Evolutionary conservation across 108 stramenopile species (phyloP), one percentile per base, ranked within the genome.

Genomic region (Fragilaria crotonensis): DNA sequence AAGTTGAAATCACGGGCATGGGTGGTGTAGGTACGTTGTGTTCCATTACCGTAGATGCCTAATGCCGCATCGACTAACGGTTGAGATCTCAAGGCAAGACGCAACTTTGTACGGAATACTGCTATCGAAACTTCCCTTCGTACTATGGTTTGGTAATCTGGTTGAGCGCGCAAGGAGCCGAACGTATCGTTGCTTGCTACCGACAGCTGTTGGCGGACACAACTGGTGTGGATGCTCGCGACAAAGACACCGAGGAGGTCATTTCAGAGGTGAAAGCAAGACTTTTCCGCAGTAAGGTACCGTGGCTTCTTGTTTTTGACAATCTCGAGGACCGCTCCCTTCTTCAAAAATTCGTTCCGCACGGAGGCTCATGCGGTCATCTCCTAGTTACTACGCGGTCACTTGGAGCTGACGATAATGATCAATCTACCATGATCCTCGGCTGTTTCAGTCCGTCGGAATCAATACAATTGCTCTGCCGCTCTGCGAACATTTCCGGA

Each of bases 221-320:
- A 49, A 60, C 78, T 3, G 68, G 59, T n/a, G 64, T 64, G 9
- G 66, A 75, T 25, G 41, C 41, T 26, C 57, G 55, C 9, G 56
- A 75, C 32, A 73, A 79, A 30, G 64, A 66, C 45, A 64, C 79
- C 7, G 77, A 80, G 25, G 83, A 84, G 48, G 58, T 84, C 5
- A 53, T 81, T 4, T 47, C 55, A 28, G 79, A 81, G 46, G 83
- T 84, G 28, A 72, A 78, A 33, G 60, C 83, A 3, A 54, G 79
- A n/a, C 55, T 84, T 5, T 84, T 80, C 63, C 68, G 78, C 18
- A 68, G 60, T 1, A 50, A 73, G 25, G 72, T 79, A 2, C 77
- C 79, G 2, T 84, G 83, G 83, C 59, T 84, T 11, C 52, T 84
- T 23, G 79, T 84, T 20, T 78, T 84, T 63, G 83, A 84, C 59